phyloP scores from a whole-genome alignment of 2,329 filamentous ascomycete species.

The Cryoendolithus antarcticus region DNA sequence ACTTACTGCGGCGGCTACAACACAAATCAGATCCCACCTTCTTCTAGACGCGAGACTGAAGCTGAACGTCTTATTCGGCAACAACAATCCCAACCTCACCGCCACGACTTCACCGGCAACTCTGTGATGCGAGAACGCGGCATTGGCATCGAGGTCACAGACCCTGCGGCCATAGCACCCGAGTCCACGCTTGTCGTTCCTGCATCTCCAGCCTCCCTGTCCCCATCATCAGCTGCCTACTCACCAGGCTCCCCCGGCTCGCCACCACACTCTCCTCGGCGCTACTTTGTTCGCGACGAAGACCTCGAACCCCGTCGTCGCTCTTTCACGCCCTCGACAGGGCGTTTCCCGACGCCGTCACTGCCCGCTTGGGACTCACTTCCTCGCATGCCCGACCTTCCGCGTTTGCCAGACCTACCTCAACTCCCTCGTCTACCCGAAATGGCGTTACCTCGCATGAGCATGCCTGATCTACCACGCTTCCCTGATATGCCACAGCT shows the following conservation, averaged over 20 bases:
- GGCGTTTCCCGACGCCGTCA: conserved; percentile 17
- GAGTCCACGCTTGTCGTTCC: conserved; percentile 11
- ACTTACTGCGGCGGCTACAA: conserved; percentile 45
- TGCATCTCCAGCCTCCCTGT: conserved; percentile 5
- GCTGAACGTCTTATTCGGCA: conserved; percentile 20
- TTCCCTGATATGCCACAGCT: conserved; percentile 16
- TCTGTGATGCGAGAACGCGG: conserved; percentile 21
- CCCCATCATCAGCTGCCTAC: conserved; percentile 6
- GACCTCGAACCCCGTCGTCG: conserved; percentile 11
- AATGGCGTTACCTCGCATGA: conserved; percentile 3
- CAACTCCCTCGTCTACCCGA: conserved; percentile 18
- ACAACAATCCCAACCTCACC: conserved; percentile 15
- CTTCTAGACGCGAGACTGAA: conserved; percentile 25
- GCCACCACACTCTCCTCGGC: conserved; percentile 16
- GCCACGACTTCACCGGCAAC: conserved; percentile 25
- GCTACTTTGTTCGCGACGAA: conserved; percentile 22
- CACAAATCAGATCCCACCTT: conserved; percentile 35
- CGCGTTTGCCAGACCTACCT: conserved; percentile 13
- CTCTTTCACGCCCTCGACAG: conserved; percentile 9
- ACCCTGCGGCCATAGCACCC: conserved; percentile 9
- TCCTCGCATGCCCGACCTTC: conserved; percentile 5
- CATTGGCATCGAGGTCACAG: conserved; percentile 17
- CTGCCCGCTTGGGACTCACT: conserved; percentile 14
- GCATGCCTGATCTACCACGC: conserved; percentile 18
- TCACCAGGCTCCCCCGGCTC: conserved; percentile 9